phyloP scores from a whole-genome alignment of 116 monocot genomes.

The Iris pallida region DNA sequence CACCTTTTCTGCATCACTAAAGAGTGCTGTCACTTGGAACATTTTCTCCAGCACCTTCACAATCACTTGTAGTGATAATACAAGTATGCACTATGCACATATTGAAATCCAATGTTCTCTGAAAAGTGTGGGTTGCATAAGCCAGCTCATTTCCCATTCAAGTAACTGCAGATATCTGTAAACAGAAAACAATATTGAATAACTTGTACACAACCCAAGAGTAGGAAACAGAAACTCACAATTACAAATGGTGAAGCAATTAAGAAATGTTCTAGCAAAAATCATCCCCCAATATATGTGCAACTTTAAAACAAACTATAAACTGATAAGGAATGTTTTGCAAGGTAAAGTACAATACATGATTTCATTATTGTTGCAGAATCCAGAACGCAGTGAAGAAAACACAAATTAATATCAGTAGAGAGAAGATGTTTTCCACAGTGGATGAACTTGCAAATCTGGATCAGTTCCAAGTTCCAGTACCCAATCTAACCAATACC shows the following conservation, averaged over 20 bases:
- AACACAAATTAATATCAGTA: no score
- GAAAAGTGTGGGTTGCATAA: conserved; percentile 71
- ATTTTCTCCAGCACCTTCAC: conserved; percentile 84
- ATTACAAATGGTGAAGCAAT: background rate
- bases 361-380: no score
- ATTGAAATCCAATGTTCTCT: conserved; percentile 61
- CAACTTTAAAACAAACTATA: no score
- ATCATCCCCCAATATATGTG: no score
- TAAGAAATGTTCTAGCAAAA: no score
- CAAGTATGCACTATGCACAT: conserved; percentile 80
- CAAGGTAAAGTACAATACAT: no score
- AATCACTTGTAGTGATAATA: conserved; percentile 79
- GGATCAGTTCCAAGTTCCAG: no score
- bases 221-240: background rate
- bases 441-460: no score
- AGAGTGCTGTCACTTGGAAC: conserved; percentile 75
- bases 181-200: background rate
- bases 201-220: background rate
- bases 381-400: no score
- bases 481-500: no score
- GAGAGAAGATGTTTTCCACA: no score
- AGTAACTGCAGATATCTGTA: conserved; percentile 70
- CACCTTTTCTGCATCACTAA: conserved; percentile 67
- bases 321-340: no score
- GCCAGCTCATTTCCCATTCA: conserved; percentile 69